Base-by-base conservation (phyloP, 2,329 filamentous ascomycete genomes). In the Madurella mycetomatis region DNA sequence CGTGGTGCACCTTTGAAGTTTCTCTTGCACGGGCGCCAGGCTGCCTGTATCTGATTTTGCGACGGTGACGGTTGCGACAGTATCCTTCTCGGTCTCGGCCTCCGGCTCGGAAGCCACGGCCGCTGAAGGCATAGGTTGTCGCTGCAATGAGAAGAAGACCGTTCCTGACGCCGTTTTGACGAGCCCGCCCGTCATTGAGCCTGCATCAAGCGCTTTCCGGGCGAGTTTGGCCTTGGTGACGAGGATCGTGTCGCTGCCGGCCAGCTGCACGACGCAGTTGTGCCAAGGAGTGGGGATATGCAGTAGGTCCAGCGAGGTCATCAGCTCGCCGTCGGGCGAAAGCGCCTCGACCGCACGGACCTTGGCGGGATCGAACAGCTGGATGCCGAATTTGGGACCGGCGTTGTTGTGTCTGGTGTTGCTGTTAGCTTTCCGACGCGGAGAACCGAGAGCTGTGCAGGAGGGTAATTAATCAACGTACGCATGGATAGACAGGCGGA, bases 211-310 rank as follows among this genome's bases (percentile, higher is more conserved):
- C 1, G 58, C 55, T n/a, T 55, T 49, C 18, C 58, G 47, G 16
- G 49, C 58, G 8, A 56, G 32, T 37, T 60, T 60, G 46, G 58
- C 55, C 39, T 60, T 60, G 40, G 55, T 54, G 2, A 60, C 49
- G 30, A 60, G 46, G 16, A 58, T 34, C 17, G 51, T 17, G 25
- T 56, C 51, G 47, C 51, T 54, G 16, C 46, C 58, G 13, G 40
- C 48, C 5, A 60, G 45, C 48, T 54, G 42, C 16, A 58, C 58
- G 13, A 60, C 56, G 8, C 31, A 53, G 43, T 60, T 60, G 51
- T 60, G 58, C 58, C 58, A 60, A 2, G 58, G 58, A 8, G 58
- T 60, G 17, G 58, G 58, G 16, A 60, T 58, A 31, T 60, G 58
- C 7, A 60, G 53, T 32, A 60, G 49, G 46, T 60, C 58, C 9